A percentile compares a stretch with the other conserved stretches of the same genome.
Conservation (phyloP, 768 basidiomycete genomes). For the Lepiota venenata region DNA sequence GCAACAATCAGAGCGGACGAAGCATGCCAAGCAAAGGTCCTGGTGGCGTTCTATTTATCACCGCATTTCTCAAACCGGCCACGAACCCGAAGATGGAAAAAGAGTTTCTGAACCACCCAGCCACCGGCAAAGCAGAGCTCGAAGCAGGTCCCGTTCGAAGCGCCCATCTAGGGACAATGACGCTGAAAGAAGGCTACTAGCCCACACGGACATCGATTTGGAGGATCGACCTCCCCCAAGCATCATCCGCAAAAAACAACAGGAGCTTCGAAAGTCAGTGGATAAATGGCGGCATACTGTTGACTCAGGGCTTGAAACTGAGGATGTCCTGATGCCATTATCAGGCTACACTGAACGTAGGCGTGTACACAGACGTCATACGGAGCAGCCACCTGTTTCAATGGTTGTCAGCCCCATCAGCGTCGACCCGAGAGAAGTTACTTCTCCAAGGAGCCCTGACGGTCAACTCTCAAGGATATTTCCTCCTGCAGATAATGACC, state of each 20-base stretch:
- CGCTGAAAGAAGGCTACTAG: slow-evolving; percentile 10
- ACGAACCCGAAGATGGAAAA: slow-evolving; percentile 21
- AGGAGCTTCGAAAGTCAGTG: neutral
- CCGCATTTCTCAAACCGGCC: slow-evolving; percentile 43
- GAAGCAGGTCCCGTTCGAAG: slow-evolving; percentile 11
- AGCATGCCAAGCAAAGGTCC: slow-evolving; percentile 24
- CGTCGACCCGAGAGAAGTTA: neutral
- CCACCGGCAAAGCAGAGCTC: neutral
- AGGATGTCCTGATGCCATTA: slow-evolving; percentile 6
- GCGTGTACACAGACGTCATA: neutral
- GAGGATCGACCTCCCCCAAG: slow-evolving; percentile 25
- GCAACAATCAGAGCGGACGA: slow-evolving; percentile 1
- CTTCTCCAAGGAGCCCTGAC: neutral
- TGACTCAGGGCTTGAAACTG: neutral
- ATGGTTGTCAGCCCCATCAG: neutral
- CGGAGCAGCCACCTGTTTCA: neutral
- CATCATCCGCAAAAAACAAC: slow-evolving; percentile 15
- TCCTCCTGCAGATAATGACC: neutral
- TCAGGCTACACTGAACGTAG: neutral
- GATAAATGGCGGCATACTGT: slow-evolving; percentile 6
- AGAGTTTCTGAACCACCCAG: slow-evolving; percentile 9
- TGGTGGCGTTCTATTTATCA: slow-evolving; percentile 59
- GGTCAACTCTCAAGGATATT: neutral
- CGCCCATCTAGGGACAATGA: slow-evolving; percentile 15
- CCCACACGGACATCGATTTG: slow-evolving; percentile 11